Evolutionary conservation across 352 stramenopile genomes (phyloP), one percentile per base, ranked within the genome.

Genomic region (Pythium utonaiense): DNA sequence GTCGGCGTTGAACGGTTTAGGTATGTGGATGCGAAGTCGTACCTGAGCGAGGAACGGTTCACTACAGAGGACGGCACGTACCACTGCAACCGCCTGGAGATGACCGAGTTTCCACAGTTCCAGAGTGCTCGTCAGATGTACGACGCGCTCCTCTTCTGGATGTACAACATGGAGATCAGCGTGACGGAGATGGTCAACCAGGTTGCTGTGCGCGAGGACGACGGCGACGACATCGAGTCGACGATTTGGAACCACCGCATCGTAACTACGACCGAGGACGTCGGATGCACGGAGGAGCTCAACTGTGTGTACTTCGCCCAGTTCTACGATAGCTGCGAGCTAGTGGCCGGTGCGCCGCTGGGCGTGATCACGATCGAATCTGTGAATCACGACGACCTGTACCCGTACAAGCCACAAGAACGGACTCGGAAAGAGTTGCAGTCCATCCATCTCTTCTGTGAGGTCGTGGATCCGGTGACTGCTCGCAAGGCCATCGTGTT

Each of bases 121-220:
- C 30, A 70, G 40, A 81, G 66, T 3, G 64, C 81, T 10, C 63
- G 62, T 14, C 65, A 83, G 38, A 64, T 84, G 7, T 83, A 72
- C 30, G 75, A 87, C 17, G 62, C 66, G 5, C 61, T 83, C 10
- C 53, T 74, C 10, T 66, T 60, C 7, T 76, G 73, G 53, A 66
- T 73, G 27, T 42, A 73, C 10, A 80, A 74, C 24, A 71, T 83
- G 55, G 75, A 84, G 56, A 83, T 81, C 50, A 77, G 44, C 5
- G 73, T 87, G 22, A 74, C 73, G 4, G 72, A 79, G 51, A 66
- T 62, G 14, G 33, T 83, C 9, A 74, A 72, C 6, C 52, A 80
- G 36, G 64, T 74, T 3, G 78, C 74, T 14, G 53, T 84, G 21
- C 70, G 77, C 19, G 61, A 70, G 25, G 59, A 66, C 17, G 59